Evolutionary conservation across 2,329 filamentous ascomycete genomes (phyloP).

Genomic region (Colletotrichum chlorophyti): DNA sequence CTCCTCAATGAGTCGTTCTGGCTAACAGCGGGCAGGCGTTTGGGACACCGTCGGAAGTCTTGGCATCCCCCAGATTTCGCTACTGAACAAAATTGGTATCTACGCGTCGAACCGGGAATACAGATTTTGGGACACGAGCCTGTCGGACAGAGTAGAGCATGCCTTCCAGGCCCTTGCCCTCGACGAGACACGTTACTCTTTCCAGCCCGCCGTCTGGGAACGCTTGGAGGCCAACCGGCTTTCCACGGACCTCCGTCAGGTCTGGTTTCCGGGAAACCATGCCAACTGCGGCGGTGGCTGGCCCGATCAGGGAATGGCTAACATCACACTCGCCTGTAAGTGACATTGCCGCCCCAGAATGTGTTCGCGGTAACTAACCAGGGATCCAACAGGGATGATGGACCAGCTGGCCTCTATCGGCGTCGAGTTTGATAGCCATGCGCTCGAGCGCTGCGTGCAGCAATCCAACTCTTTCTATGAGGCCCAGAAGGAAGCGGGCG

Average conservation of each 20-base stretch:
- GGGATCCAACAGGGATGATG: slow-evolving; percentile 55
- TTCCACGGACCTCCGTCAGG: slow-evolving; percentile 54
- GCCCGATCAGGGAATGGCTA: slow-evolving; percentile 54
- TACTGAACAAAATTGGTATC: slow-evolving; percentile 55
- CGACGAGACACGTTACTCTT: slow-evolving; percentile 61
- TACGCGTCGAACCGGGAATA: slow-evolving; percentile 53
- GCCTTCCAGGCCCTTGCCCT: slow-evolving; percentile 66
- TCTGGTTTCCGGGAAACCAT: slow-evolving; percentile 76
- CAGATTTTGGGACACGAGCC: slow-evolving; percentile 60
- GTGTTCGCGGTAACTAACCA: not conserved
- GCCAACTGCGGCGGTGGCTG: slow-evolving; percentile 75
- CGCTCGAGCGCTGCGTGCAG: slow-evolving; percentile 48
- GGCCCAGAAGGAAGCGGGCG: slow-evolving; percentile 22
- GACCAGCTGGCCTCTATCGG: slow-evolving; percentile 60
- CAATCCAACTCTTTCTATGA: slow-evolving; percentile 36
- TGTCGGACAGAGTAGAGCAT: slow-evolving; percentile 60
- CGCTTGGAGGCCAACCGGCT: slow-evolving; percentile 44
- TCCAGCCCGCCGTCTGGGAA: slow-evolving; percentile 63
- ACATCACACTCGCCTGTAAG: slow-evolving; percentile 47
- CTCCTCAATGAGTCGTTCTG: slow-evolving; percentile 27
- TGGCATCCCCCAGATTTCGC: slow-evolving; percentile 52
- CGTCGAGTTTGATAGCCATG: slow-evolving; percentile 53
- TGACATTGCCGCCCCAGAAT: not conserved
- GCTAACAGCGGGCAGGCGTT: slow-evolving; percentile 35
- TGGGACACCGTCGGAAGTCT: slow-evolving; percentile 53